Conservation (phyloP, 148 eudicot species). For the Heliosperma pusillum region DNA sequence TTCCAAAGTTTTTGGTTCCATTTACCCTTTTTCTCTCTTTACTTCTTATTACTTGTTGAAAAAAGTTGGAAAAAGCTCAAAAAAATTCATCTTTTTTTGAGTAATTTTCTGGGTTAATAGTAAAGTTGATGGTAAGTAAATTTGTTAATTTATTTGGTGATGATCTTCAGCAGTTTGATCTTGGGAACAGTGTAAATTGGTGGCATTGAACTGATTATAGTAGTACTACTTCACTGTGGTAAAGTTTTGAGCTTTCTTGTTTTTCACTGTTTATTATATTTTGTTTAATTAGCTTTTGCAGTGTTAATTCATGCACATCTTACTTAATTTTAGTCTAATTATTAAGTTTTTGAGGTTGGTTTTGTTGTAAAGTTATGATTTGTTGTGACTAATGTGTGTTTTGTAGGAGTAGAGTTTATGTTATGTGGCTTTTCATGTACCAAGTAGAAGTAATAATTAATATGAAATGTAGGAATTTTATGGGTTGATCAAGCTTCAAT, state of each 20-base stretch:
- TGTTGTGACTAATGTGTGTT: constrained; percentile 3
- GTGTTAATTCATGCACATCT: constrained; percentile 21
- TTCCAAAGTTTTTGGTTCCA: constrained; percentile 25
- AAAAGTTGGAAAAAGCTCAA: not conserved
- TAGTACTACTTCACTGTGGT: constrained; percentile 20
- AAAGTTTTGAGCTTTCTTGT: constrained; percentile 19
- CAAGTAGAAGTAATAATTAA: not conserved
- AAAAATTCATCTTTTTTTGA: not conserved
- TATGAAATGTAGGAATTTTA: constrained; percentile 12
- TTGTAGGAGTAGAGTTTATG: not conserved
- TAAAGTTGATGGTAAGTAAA: constrained; percentile 4
- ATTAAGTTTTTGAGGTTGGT: constrained; percentile 6
- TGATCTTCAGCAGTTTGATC: constrained; percentile 22
- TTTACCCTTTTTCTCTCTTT: constrained; percentile 14
- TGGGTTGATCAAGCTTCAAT: constrained; percentile 1
- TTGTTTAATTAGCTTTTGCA: constrained; percentile 3
- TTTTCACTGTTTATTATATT: too few species aligned
- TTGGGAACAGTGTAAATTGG: constrained; percentile 20
- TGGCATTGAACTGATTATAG: constrained; percentile 13
- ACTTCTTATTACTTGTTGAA: constrained; percentile 6
- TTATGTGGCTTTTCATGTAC: not conserved
- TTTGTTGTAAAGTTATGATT: constrained; percentile 17
- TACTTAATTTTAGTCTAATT: constrained; percentile 14
- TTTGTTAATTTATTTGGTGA: not conserved
- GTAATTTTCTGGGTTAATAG: constrained; percentile 3